Percentiles rank a stretch among this genome's conserved stretches.
Conservation (phyloP, 2,329 filamentous ascomycete species). For the Venturia effusa region DNA sequence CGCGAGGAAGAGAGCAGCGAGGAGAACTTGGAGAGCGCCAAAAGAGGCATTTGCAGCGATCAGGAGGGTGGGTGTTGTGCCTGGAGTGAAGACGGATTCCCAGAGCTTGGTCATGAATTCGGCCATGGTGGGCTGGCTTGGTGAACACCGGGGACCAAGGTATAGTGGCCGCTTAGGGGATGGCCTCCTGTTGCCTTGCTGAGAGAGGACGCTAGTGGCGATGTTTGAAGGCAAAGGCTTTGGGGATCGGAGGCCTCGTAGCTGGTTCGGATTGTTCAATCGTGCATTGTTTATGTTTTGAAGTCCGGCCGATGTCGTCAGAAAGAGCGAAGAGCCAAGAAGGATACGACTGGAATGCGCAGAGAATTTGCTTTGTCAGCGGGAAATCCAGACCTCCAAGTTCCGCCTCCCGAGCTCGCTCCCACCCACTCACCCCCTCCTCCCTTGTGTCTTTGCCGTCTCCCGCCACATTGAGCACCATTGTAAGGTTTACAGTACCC, state of each 20-base stretch:
- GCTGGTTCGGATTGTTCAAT: neutral
- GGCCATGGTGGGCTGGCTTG: constrained; percentile 22
- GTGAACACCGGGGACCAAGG: no score
- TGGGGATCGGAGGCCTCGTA: neutral
- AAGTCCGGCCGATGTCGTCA: neutral
- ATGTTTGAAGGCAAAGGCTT: neutral
- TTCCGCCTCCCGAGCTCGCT: neutral
- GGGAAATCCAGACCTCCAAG: neutral
- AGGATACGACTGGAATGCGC: no score
- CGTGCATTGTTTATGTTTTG: neutral
- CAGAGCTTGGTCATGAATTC: constrained; percentile 65
- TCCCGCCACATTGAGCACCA: neutral
- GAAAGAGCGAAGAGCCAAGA: neutral
- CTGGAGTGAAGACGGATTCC: constrained; percentile 87
- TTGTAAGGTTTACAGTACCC: neutral
- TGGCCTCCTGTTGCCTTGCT: neutral
- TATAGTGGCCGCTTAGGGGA: no score
- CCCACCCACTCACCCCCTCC: neutral
- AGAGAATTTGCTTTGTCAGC: no score
- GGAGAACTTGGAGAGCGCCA: constrained; percentile 68
- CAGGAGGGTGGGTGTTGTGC: constrained; percentile 77
- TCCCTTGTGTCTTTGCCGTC: neutral
- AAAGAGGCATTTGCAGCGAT: constrained; percentile 86
- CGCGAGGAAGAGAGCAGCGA: constrained; percentile 62
- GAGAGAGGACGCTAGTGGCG: neutral